Percentiles rank a stretch among this genome's conserved stretches.
phyloP scores from a whole-genome alignment of 805 yeast genomes.

The Blastobotrys chiropterorum region DNA sequence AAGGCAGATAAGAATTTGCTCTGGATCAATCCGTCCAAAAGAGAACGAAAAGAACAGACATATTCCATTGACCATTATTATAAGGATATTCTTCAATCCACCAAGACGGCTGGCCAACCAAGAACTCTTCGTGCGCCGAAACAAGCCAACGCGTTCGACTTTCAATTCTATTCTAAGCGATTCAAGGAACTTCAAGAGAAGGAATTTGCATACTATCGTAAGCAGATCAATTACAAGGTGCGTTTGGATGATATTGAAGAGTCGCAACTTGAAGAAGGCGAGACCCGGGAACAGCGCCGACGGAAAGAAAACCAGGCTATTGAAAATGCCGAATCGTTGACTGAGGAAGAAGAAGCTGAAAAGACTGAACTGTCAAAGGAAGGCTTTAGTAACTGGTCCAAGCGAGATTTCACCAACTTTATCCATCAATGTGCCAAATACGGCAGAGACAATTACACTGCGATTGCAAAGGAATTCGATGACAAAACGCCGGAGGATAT shows the following conservation, averaged over 20 bases:
- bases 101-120: slow-evolving; percentile 40
- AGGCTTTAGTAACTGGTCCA: slow-evolving; percentile 77
- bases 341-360: slow-evolving; percentile 66
- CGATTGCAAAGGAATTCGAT: slow-evolving; percentile 70
- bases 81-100: slow-evolving; percentile 67
- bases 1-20: slow-evolving; percentile 33
- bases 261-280: slow-evolving; percentile 41
- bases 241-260: slow-evolving; percentile 45
- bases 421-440: slow-evolving; percentile 64
- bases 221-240: slow-evolving; percentile 55
- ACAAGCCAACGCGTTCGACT: slow-evolving; percentile 74
- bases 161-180: slow-evolving; percentile 76
- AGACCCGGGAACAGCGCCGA: slow-evolving; percentile 40
- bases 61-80: slow-evolving; percentile 83
- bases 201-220: slow-evolving; percentile 73
- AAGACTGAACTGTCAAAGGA: slow-evolving; percentile 53
- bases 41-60: slow-evolving; percentile 45
- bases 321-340: slow-evolving; percentile 68
- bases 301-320: slow-evolving; percentile 54
- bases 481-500: slow-evolving; percentile 71
- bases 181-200: slow-evolving; percentile 68
- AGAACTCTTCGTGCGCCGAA: slow-evolving; percentile 77
- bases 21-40: slow-evolving; percentile 79
- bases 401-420: slow-evolving; percentile 82
- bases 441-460: slow-evolving; percentile 67